Evolutionary conservation across 305 asterid species (phyloP).

Genomic region (Fraxinus floribunda): DNA sequence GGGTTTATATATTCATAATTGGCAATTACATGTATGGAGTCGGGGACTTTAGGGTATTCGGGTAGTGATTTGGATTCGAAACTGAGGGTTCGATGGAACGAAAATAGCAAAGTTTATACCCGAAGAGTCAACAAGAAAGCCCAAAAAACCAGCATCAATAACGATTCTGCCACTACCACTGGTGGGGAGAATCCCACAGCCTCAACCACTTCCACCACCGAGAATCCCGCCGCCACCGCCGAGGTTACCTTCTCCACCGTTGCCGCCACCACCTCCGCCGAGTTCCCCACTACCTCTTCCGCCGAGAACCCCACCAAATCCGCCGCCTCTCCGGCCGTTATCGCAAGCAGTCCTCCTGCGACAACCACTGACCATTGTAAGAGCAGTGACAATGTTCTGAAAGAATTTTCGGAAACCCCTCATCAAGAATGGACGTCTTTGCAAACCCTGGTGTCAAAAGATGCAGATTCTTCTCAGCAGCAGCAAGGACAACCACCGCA

Average conservation of each 20-base stretch:
- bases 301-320: slow-evolving; percentile 6
- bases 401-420: slow-evolving; percentile 15
- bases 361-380: background rate
- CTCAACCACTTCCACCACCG: background rate
- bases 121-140: slow-evolving; percentile 16
- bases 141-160: background rate
- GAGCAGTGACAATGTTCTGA: slow-evolving; percentile 19
- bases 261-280: background rate
- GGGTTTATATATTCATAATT: background rate
- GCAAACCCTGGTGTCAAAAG: background rate
- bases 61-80: background rate
- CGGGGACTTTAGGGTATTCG: background rate
- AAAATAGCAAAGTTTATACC: slow-evolving; percentile 17
- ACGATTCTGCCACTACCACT: slow-evolving; percentile 4
- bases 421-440: slow-evolving; percentile 22
- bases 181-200: background rate
- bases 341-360: background rate
- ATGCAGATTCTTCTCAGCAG: slow-evolving; percentile 7
- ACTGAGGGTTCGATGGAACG: slow-evolving; percentile 4
- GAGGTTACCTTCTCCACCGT: background rate
- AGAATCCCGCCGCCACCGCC: background rate
- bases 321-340: slow-evolving; percentile 11
- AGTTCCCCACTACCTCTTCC: background rate
- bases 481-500: background rate
- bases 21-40: slow-evolving; percentile 11